A percentile compares a stretch with the other conserved stretches of the same genome.
phyloP scores from a whole-genome alignment of 2,329 filamentous ascomycete species.

The Aspergillus candidus region DNA sequence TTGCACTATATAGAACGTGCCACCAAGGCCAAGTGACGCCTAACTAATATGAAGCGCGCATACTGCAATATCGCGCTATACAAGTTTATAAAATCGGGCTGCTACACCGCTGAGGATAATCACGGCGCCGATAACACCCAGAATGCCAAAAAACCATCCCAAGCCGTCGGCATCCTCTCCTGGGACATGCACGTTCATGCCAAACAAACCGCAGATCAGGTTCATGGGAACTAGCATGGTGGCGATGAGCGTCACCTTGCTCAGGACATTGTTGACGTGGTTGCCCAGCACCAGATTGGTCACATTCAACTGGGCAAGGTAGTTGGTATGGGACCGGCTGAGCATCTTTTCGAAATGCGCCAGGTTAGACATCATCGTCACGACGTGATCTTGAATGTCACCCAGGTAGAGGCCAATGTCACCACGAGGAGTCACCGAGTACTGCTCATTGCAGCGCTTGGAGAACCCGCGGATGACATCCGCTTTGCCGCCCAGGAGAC shows the following conservation, averaged over 20 bases:
- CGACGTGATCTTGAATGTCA: constrained; percentile 98
- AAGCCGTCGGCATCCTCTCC: constrained; percentile 31
- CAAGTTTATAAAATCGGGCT: constrained; percentile 38
- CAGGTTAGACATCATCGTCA: constrained; percentile 97
- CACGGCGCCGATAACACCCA: constrained; percentile 41
- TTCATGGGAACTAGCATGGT: constrained; percentile 96
- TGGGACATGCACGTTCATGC: constrained; percentile 47
- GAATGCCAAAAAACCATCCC: constrained; percentile 46
- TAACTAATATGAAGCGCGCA: not conserved
- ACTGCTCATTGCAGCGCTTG: constrained; percentile 97
- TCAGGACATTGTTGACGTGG: constrained; percentile 78
- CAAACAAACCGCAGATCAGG: constrained; percentile 63
- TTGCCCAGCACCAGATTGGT: constrained; percentile 86
- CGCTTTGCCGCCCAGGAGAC: constrained; percentile 92
- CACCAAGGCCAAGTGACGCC: not conserved
- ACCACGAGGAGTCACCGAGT: constrained; percentile 87
- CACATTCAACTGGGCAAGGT: constrained; percentile 88
- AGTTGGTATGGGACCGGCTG: constrained; percentile 88
- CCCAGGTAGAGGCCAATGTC: constrained; percentile 95
- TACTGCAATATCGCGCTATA: constrained; percentile 21
- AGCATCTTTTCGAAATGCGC: constrained; percentile 97
- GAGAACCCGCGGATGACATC: constrained; percentile 97
- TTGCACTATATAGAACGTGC: no score
- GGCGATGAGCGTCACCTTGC: constrained; percentile 90
- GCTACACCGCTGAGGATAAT: constrained; percentile 33